Conservation (phyloP, 345 rosid genomes). For the Microthlaspi erraticum region DNA sequence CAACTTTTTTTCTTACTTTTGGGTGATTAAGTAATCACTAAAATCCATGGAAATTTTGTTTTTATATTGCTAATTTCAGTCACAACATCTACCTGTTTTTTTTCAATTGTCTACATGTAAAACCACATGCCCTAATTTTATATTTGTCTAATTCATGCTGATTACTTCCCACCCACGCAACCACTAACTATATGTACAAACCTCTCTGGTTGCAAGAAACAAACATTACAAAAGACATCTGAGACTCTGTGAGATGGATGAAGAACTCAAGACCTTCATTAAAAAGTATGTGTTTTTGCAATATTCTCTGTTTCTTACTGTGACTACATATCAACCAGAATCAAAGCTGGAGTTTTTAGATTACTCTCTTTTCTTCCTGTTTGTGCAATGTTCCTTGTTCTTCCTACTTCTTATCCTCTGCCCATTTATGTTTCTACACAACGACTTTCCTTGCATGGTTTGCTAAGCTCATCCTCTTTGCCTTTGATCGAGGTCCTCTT, state of each 20-base stretch:
- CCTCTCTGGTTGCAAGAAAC: too few species aligned
- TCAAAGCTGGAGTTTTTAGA: constrained; percentile 33
- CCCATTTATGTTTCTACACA: constrained; percentile 37
- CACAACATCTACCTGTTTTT: too few species aligned
- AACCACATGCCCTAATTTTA: too few species aligned
- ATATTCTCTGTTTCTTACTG: constrained; percentile 23
- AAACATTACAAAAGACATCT: too few species aligned
- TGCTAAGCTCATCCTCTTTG: constrained; percentile 54
- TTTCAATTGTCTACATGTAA: too few species aligned
- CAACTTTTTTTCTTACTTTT: background rate
- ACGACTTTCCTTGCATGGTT: constrained; percentile 45
- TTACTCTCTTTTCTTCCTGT: constrained; percentile 50
- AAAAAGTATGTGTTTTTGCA: background rate
- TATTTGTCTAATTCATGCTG: too few species aligned
- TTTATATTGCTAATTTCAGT: background rate
- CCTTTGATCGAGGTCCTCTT: constrained; percentile 49
- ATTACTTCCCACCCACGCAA: background rate
- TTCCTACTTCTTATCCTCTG: constrained; percentile 50
- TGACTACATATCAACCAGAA: constrained; percentile 9
- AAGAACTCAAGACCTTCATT: constrained; percentile 16
- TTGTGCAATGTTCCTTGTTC: constrained; percentile 46
- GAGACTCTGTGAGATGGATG: constrained; percentile 20
- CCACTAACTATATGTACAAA: background rate
- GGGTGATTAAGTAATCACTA: background rate
- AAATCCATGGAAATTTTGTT: background rate